phyloP scores from a whole-genome alignment of 129 eudicot species.

The Flaveria robusta region DNA sequence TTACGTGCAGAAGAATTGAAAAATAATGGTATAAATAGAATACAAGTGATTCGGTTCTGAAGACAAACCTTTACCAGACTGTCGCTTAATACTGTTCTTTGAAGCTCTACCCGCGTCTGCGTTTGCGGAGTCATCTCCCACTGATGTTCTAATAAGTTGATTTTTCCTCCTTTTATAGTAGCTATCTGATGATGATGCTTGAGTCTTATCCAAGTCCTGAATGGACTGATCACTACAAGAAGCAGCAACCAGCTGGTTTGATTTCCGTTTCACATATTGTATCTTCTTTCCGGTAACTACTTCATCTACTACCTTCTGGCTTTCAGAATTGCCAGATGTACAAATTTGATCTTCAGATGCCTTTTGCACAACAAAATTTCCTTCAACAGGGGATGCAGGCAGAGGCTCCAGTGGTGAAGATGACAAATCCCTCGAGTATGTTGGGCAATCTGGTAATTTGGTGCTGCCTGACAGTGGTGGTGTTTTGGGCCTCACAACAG shows the following conservation, averaged over 20 bases:
- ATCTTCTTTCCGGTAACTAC: slow-evolving; percentile 51
- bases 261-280: slow-evolving; percentile 65
- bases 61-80: slow-evolving; percentile 51
- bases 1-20: background rate
- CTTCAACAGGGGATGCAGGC: slow-evolving; percentile 39
- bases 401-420: slow-evolving; percentile 39
- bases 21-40: slow-evolving; percentile 1
- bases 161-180: slow-evolving; percentile 78
- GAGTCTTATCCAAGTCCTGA: slow-evolving; percentile 47
- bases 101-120: slow-evolving; percentile 36
- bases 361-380: slow-evolving; percentile 25
- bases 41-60: slow-evolving; percentile 1
- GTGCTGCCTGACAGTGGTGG: slow-evolving; percentile 39
- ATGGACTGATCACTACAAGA: slow-evolving; percentile 41
- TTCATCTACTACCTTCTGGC: slow-evolving; percentile 47
- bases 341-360: slow-evolving; percentile 40
- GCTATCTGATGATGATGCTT: slow-evolving; percentile 50
- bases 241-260: slow-evolving; percentile 89
- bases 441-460: slow-evolving; percentile 35
- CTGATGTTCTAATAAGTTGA: slow-evolving; percentile 71
- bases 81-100: slow-evolving; percentile 45
- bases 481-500: slow-evolving; percentile 55
- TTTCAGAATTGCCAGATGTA: slow-evolving; percentile 36
- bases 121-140: slow-evolving; percentile 33
- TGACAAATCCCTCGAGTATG: slow-evolving; percentile 34